phyloP scores from a whole-genome alignment of 2,329 filamentous ascomycete genomes.

The Ampelomyces quisqualis region DNA sequence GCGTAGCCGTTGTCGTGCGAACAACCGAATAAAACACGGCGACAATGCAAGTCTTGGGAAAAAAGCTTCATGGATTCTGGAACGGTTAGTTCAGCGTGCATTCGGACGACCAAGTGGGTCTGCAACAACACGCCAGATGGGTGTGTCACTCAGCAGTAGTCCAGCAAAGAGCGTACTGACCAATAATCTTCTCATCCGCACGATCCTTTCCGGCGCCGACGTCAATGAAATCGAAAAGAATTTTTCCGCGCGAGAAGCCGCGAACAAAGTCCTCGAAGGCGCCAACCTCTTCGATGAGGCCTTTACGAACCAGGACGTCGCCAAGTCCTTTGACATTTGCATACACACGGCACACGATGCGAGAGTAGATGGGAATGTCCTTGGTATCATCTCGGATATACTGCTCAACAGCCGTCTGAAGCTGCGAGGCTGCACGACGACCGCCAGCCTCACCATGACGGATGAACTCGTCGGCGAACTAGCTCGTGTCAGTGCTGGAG shows the following conservation, averaged over 20 bases:
- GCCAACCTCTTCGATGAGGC: slow-evolving; percentile 47
- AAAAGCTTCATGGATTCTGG: slow-evolving; percentile 58
- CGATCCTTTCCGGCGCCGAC: slow-evolving; percentile 50
- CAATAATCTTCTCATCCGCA: slow-evolving; percentile 49
- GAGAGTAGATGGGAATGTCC: slow-evolving; percentile 46
- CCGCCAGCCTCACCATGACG: slow-evolving; percentile 55
- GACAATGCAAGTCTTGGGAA: slow-evolving; percentile 60
- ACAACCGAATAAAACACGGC: slow-evolving; percentile 61
- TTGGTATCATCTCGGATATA: slow-evolving; percentile 44
- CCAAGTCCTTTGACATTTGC: slow-evolving; percentile 55
- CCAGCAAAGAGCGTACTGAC: slow-evolving; percentile 46
- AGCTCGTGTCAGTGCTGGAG: slow-evolving; percentile 7
- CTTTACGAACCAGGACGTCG: slow-evolving; percentile 50
- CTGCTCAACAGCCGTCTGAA: slow-evolving; percentile 48
- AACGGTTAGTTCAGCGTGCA: slow-evolving; percentile 12
- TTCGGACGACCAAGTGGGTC: no score
- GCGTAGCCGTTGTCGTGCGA: slow-evolving; percentile 59
- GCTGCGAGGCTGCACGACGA: slow-evolving; percentile 52
- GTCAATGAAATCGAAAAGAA: slow-evolving; percentile 49
- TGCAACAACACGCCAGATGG: no score
- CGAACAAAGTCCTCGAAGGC: slow-evolving; percentile 55
- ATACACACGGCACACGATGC: slow-evolving; percentile 56
- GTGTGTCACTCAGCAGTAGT: no score
- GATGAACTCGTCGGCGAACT: slow-evolving; percentile 54
- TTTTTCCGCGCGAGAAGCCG: slow-evolving; percentile 56